These are phyloP conservation scores for Malassezia caprae DNA, from an alignment of 1,284 basidiomycete species.

Conservation along the genomic window DNA sequence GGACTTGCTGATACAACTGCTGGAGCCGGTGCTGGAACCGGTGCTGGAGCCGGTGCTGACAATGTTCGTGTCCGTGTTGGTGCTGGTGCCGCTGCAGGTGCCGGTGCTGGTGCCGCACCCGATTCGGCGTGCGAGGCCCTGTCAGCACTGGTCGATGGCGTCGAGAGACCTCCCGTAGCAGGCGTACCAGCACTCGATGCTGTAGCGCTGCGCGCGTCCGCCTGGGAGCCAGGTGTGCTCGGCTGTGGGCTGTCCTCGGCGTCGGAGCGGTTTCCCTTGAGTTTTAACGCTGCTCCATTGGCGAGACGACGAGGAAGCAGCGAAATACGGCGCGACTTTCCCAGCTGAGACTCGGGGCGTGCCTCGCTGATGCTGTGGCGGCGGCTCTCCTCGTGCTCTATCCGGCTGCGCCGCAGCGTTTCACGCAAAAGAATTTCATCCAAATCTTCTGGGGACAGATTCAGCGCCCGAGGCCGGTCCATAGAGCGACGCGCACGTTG, in stretches of 20 bases:
- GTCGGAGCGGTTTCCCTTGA: not conserved
- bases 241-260: not conserved
- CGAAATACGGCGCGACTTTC: not conserved
- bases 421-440: conserved; percentile 99
- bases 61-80: too few relatives aligned
- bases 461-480: not conserved
- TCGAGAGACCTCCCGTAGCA: not conserved
- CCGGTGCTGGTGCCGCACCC: not conserved
- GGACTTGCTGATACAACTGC: too few relatives aligned
- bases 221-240: not conserved
- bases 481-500: not conserved
- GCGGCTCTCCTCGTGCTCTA: conserved; percentile 63
- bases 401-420: conserved; percentile 85
- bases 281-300: not conserved
- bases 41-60: too few relatives aligned
- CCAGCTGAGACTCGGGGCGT: not conserved
- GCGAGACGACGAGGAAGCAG: not conserved
- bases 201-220: not conserved
- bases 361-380: not conserved
- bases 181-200: not conserved
- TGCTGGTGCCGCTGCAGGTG: too few relatives aligned
- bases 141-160: not conserved
- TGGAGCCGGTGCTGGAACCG: too few relatives aligned
- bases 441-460: conserved; percentile 45
- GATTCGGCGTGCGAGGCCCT: not conserved